Percentiles rank a stretch among this genome's conserved stretches.
phyloP scores from a whole-genome alignment of 2,329 filamentous ascomycete genomes.

The Kalaharituber pfeilii region DNA sequence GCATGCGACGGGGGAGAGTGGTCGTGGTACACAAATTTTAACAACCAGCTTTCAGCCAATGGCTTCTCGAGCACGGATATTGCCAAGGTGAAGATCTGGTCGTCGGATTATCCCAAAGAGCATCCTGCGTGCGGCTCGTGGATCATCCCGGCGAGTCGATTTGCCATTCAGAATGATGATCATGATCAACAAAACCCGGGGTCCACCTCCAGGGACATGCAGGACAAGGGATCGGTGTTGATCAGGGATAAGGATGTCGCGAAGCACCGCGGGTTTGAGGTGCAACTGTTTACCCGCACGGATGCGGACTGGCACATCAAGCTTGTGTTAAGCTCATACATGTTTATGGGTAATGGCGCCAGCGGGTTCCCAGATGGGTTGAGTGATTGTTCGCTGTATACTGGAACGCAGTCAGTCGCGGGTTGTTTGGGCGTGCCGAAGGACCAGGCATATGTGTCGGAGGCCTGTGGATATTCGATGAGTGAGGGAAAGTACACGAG shows the following conservation, averaged over 20 bases:
- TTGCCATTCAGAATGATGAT: slow-evolving; percentile 25
- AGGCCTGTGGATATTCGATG: slow-evolving; percentile 21
- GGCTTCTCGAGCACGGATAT: slow-evolving; percentile 21
- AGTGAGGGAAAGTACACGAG: slow-evolving; percentile 22
- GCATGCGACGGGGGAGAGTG: slow-evolving; percentile 22
- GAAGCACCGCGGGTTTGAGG: slow-evolving; percentile 23
- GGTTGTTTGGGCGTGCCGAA: slow-evolving; percentile 21
- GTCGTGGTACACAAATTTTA: slow-evolving; percentile 25
- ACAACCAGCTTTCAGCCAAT: slow-evolving; percentile 17
- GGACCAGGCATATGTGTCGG: slow-evolving; percentile 21
- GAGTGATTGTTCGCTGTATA: slow-evolving; percentile 22
- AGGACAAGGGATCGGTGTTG: slow-evolving; percentile 22
- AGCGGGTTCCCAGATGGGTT: slow-evolving; percentile 23
- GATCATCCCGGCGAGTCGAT: slow-evolving; percentile 21
- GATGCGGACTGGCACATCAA: slow-evolving; percentile 24
- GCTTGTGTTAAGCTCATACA: slow-evolving; percentile 23
- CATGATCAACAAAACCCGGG: slow-evolving; percentile 24
- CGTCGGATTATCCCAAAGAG: slow-evolving; percentile 5
- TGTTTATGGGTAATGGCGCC: slow-evolving; percentile 21
- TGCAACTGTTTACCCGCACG: slow-evolving; percentile 23
- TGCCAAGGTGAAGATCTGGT: slow-evolving; percentile 24
- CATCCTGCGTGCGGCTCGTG: slow-evolving; percentile 9
- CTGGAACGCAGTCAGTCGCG: slow-evolving; percentile 16
- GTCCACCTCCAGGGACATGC: slow-evolving; percentile 24
- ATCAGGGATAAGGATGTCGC: slow-evolving; percentile 23